A percentile compares a stretch with the other conserved stretches of the same genome.
phyloP scores from a whole-genome alignment of 2,329 filamentous ascomycete genomes.

The Claviceps purpurea region DNA sequence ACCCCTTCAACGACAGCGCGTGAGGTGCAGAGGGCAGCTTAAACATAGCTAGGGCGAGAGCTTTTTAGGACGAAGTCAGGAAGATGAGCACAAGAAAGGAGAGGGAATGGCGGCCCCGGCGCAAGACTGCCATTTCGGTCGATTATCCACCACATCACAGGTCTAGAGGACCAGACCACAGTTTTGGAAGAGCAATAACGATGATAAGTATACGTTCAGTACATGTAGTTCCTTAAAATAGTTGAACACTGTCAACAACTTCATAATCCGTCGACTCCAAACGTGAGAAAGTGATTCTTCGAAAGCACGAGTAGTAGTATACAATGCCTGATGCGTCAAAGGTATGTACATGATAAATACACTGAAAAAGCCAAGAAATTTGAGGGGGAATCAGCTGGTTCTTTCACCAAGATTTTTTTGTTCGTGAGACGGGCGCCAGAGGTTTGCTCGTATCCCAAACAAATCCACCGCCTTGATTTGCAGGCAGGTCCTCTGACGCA shows the following conservation, averaged over 20 bases:
- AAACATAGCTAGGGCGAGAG: not conserved
- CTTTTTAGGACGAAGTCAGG: not conserved
- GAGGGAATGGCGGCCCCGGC: not conserved
- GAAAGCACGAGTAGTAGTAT: not conserved
- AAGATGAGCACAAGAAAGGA: not conserved
- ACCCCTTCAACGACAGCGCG: not conserved
- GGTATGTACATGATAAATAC: not conserved
- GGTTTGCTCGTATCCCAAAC: constrained; percentile 20
- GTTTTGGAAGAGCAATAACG: constrained; percentile 6
- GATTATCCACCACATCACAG: not conserved
- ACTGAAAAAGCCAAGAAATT: not conserved
- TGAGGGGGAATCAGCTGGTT: too few relatives aligned
- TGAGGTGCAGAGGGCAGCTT: not conserved
- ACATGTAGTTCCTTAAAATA: constrained; percentile 6
- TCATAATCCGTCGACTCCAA: not conserved
- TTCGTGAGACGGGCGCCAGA: not conserved
- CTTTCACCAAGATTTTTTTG: not conserved
- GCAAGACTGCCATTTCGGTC: not conserved
- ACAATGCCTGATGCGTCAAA: too few relatives aligned
- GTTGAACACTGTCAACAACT: constrained; percentile 1
- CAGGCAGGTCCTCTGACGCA: constrained; percentile 3
- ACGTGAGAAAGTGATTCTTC: not conserved
- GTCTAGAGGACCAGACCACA: not conserved
- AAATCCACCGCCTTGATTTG: constrained; percentile 12
- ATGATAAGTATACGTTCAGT: constrained; percentile 7